Evolutionary conservation across 176 grass and related monocot species (phyloP).

Genomic region (Carex pumila): DNA sequence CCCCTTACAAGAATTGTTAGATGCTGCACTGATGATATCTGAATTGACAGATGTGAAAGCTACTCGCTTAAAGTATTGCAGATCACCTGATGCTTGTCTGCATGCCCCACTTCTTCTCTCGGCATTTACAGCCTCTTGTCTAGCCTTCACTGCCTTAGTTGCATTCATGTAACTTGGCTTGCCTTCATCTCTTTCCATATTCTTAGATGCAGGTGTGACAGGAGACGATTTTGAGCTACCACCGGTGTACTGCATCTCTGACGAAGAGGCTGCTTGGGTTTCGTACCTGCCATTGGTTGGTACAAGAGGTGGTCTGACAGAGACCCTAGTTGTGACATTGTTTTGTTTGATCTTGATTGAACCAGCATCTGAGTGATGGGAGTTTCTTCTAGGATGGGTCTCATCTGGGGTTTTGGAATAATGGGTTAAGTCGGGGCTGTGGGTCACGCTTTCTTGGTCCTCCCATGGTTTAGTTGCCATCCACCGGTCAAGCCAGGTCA

Average conservation of each 20-base stretch:
- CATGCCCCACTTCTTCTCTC: constrained; percentile 18
- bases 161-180: constrained; percentile 61
- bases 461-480: constrained; percentile 82
- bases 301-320: constrained; percentile 34
- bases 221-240: constrained; percentile 40
- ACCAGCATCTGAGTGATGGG: constrained; percentile 23
- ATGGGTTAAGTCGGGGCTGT: constrained; percentile 20
- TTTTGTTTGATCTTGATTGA: constrained; percentile 43
- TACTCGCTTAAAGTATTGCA: constrained; percentile 27
- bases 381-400: constrained; percentile 12
- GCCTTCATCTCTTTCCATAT: constrained; percentile 20
- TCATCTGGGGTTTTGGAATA: constrained; percentile 29
- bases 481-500: constrained; percentile 57
- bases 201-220: constrained; percentile 18
- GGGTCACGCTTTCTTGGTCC: constrained; percentile 18
- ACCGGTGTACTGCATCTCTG: constrained; percentile 33
- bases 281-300: constrained; percentile 6
- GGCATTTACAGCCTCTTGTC: constrained; percentile 27
- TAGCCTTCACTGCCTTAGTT: constrained; percentile 69
- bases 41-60: constrained; percentile 45
- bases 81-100: constrained; percentile 28
- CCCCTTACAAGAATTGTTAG: constrained; percentile 32
- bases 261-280: constrained; percentile 38
- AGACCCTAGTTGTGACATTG: constrained; percentile 39
- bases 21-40: constrained; percentile 31